Base-by-base conservation (phyloP, 2,329 filamentous ascomycete species). In the Talaromyces sp. region DNA sequence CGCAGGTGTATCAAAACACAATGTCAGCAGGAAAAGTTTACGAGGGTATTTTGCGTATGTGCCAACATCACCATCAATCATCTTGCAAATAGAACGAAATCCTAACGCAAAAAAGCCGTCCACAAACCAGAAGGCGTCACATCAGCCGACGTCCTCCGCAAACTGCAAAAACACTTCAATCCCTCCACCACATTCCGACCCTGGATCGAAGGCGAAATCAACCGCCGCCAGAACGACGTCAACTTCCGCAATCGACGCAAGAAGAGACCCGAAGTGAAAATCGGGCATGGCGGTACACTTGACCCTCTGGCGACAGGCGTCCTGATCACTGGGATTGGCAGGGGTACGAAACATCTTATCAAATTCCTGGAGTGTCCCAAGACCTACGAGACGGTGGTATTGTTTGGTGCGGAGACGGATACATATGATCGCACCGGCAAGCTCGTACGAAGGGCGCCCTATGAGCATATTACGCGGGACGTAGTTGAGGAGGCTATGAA, bases 231-330 rank as follows among this genome's bases (percentile, higher is more conserved):
- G 17, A 78, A 81, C 69, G 89, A 91, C 75, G 80, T 80, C 66
- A 82, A 84, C 65, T 81, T 84, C 70, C 85, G 89, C 67, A 85
- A 87, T 67, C 83, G 84, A 68, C 59, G 59, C 41, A 86, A 87
- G 75, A 84, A 84, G 70, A 82, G 85, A 1, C 76, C 89, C 5
- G 87, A 91, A 68, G 89, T 98, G 70, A 99, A 98, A 82, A 91
- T 98, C 73, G 95, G 95, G 39, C 95, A 99, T 80, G 95, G 95
- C 67, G 95, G 95, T 50, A 99, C 95, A 1, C 85, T 99, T 19
- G 95, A 99, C 74, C 95, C 95, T 31, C 85, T 97, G 72, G 95
- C 95, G 9, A 97, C 93, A 1, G 95, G 95, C 54, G 91, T 99
- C 27, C 85, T 99, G 59, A 93, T 98, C 68, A 84, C 95, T 7